Evolutionary conservation across 257 asterid species (phyloP).

Genomic region (Nicotiana otophora): DNA sequence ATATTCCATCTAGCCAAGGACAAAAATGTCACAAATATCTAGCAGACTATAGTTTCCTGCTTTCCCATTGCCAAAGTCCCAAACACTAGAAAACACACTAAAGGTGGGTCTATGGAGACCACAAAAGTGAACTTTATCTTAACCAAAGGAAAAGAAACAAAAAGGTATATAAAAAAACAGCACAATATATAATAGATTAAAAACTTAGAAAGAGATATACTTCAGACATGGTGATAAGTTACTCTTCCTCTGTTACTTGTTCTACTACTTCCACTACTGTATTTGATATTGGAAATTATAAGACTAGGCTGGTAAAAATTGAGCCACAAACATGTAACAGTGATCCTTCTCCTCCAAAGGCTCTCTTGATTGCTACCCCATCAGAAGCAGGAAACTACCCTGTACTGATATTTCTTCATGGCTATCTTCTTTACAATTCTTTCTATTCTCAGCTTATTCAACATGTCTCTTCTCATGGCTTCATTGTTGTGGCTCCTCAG

Average conservation of each 20-base stretch:
- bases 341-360: conserved; percentile 49
- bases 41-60: neutral
- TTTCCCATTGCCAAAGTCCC: neutral
- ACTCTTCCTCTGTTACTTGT: conserved; percentile 20
- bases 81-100: neutral
- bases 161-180: neutral
- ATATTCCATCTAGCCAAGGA: too few relatives aligned
- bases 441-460: conserved; percentile 80
- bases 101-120: neutral
- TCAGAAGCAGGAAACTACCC: conserved; percentile 52
- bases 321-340: conserved; percentile 20
- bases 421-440: conserved; percentile 69
- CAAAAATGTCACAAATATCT: neutral
- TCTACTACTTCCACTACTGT: conserved; percentile 25
- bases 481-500: conserved; percentile 85
- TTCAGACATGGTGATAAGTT: conserved; percentile 17
- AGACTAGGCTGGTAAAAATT: conserved; percentile 26
- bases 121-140: neutral
- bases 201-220: neutral
- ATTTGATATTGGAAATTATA: conserved; percentile 39
- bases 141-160: neutral
- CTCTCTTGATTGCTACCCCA: conserved; percentile 58
- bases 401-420: conserved; percentile 68
- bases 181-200: neutral
- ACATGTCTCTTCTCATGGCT: conserved; percentile 81